phyloP scores from a whole-genome alignment of 176 grass and related monocot species.

The Oryza brachyantha region DNA sequence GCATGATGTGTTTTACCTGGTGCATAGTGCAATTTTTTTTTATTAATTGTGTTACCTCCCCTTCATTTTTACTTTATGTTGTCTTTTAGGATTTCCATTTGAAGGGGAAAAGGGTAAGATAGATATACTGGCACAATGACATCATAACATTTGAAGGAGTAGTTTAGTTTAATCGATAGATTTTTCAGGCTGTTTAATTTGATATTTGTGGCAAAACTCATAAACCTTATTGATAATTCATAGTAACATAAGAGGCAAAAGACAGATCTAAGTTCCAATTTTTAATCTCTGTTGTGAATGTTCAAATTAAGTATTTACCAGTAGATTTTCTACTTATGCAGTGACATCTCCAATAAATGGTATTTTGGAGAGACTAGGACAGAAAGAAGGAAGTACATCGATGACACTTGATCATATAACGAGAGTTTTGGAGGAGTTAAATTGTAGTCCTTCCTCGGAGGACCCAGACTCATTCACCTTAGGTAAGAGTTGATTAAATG shows the following conservation, averaged over 20 bases:
- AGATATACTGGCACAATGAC: not conserved
- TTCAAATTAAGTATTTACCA: conserved; percentile 17
- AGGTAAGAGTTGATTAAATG: conserved; percentile 44
- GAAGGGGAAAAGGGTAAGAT: not conserved
- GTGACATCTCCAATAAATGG: conserved; percentile 61
- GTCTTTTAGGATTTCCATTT: not conserved
- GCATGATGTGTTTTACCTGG: too few species aligned
- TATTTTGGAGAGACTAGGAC: conserved; percentile 68
- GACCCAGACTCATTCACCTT: conserved; percentile 47
- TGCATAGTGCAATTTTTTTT: too few species aligned
- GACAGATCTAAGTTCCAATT: not conserved
- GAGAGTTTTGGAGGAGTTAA: conserved; percentile 59
- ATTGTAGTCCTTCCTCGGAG: conserved; percentile 42
- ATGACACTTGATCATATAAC: conserved; percentile 87
- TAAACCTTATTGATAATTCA: not conserved
- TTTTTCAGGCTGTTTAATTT: conserved; percentile 2
- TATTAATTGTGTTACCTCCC: not conserved
- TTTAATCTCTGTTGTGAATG: not conserved
- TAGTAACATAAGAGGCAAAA: not conserved
- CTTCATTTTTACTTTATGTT: conserved; percentile 13
- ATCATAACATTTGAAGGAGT: not conserved
- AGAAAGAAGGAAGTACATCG: conserved; percentile 63
- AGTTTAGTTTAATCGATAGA: not conserved
- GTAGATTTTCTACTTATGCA: conserved; percentile 34
- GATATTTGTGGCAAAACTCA: not conserved